Conservation (phyloP, 1,139 yeast species). For the Entelexis sorbosivorans region DNA sequence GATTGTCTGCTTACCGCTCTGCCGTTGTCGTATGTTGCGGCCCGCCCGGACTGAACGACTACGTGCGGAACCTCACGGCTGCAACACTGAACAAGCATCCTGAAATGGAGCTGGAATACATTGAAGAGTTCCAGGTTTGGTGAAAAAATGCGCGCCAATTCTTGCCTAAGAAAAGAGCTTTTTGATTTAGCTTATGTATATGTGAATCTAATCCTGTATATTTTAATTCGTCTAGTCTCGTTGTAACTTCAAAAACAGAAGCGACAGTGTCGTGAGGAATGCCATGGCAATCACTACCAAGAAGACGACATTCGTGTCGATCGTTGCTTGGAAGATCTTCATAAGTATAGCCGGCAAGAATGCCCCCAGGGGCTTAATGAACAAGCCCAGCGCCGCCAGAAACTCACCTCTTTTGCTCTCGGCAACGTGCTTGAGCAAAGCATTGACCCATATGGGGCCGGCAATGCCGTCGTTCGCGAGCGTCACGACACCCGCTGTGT, state of each 20-base stretch:
- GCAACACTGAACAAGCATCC: not conserved
- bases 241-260: not conserved
- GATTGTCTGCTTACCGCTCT: not conserved
- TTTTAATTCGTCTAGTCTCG: not conserved
- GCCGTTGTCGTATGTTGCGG: conserved; percentile 18
- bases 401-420: conserved; percentile 13
- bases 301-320: conserved; percentile 9
- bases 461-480: conserved; percentile 16
- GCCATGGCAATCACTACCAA: conserved; percentile 8
- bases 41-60: conserved; percentile 16
- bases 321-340: conserved; percentile 12
- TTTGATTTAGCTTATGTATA: too few species aligned
- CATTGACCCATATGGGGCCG: conserved; percentile 17
- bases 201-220: not conserved
- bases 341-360: conserved; percentile 16
- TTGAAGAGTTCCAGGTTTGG: conserved; percentile 19
- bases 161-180: too few species aligned
- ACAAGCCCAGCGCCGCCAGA: conserved; percentile 15
- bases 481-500: conserved; percentile 2
- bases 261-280: not conserved
- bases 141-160: not conserved
- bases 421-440: conserved; percentile 15
- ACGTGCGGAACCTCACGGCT: conserved; percentile 10
- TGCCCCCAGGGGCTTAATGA: conserved; percentile 15
- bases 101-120: conserved; percentile 5